Evolutionary conservation across 768 basidiomycete species (phyloP), one percentile per base, ranked within the genome.

Genomic region (Rhodocollybia butyracea): DNA sequence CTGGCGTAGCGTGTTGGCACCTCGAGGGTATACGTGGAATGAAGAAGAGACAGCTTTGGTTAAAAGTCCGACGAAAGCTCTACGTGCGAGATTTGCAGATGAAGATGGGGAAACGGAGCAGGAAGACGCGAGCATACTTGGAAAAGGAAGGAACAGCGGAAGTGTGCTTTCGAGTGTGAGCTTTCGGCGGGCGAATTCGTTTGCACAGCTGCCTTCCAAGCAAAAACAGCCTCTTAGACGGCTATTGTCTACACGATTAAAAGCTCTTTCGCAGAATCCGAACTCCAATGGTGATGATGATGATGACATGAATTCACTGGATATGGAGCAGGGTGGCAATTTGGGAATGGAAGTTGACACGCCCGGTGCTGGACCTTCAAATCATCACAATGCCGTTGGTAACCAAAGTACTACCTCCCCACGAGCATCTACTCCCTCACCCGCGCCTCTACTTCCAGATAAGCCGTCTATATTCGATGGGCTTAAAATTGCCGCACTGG

Each of bases 1-100:
- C 21, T 91, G 89, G 89, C 76, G 80, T 47, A 78, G 78, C 58
- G 81, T 91, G 24, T 78, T 91, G 27, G 77, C 80, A 54, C 73
- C 79, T 26, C 80, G 89, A 8, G 89, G 89, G 10, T 89, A 85
- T 66, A 78, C 83, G 59, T 68, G 89, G 53, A 69, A 78, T 19
- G 75, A 73, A 21, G 82, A 84, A 8, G 76, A 80, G 59, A 30
- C 56, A 22, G 30, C 31, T 3, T 77, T 91, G 46, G 65, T 87
- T 5, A 78, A 82, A 22, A 87, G 83, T 57, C 85, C 86, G 1
- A 76, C 78, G 3, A 86, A 84, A 64, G 54, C 59, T 56, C 66
- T 63, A 21, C 51, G 61, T 13, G n/a, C 59, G 62, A 2, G 59
- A 59, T 34, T 63, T 60, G 21, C 56, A 60, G 19, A 31, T 26